A percentile compares a stretch with the other conserved stretches of the same genome.
Conservation (phyloP, 106 monocot genomes). For the Vanilla planifolia region DNA sequence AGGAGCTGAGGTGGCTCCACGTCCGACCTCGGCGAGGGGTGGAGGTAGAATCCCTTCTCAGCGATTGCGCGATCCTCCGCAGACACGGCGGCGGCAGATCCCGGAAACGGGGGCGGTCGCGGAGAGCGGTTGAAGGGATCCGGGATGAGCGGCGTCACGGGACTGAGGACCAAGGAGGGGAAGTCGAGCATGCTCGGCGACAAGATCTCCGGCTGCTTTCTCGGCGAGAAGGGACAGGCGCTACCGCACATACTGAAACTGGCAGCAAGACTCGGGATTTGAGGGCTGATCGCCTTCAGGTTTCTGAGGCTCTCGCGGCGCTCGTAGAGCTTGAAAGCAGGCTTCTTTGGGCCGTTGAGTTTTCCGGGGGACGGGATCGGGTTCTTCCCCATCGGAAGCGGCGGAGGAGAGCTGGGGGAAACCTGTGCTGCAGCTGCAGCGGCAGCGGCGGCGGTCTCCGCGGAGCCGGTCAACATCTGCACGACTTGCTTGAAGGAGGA, state of each 20-base stretch:
- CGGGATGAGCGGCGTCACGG: conserved; percentile 68
- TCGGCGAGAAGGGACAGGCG: conserved; percentile 18
- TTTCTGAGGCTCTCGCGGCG: conserved; percentile 76
- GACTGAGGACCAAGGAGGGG: conserved; percentile 67
- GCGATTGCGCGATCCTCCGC: conserved; percentile 70
- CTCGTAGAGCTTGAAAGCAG: conserved; percentile 93
- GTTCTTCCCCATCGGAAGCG: conserved; percentile 3
- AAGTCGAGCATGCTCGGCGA: conserved; percentile 80
- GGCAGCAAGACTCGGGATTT: conserved; percentile 19
- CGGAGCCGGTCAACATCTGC: conserved; percentile 93
- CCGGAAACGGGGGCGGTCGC: conserved; percentile 10
- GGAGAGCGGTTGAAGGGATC: conserved; percentile 57
- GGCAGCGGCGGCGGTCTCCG: conserved; percentile 36
- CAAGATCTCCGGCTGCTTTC: conserved; percentile 52
- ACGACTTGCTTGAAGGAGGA: conserved; percentile 93
- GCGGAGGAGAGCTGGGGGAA: neutral
- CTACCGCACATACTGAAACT: neutral
- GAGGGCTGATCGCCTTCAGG: conserved; percentile 62
- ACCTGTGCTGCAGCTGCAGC: neutral
- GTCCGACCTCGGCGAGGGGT: conserved; percentile 63
- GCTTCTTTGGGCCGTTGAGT: conserved; percentile 51
- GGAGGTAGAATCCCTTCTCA: conserved; percentile 78
- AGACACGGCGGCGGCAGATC: conserved; percentile 3
- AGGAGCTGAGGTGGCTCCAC: conserved; percentile 64
- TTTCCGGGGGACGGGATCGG: conserved; percentile 7